Percentiles rank a stretch among this genome's conserved stretches.
Conservation (phyloP, 805 yeast species). For the Yarrowia sp. region DNA sequence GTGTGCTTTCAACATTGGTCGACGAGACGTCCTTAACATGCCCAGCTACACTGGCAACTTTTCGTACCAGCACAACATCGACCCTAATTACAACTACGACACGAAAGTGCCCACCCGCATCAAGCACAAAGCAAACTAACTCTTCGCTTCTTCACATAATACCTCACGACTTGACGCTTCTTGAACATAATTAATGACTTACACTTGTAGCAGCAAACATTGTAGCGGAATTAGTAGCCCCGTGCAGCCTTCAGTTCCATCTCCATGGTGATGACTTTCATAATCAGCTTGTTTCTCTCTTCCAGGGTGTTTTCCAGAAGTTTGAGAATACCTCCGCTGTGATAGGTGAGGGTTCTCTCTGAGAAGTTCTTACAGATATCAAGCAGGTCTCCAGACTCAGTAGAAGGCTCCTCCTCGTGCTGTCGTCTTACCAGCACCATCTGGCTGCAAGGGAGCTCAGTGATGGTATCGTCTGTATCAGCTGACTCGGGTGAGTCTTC, state of each 20-base stretch:
- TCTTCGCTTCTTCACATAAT: background rate
- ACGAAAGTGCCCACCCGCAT: background rate
- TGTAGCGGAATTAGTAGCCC: no score
- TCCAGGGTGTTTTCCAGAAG: constrained; percentile 1
- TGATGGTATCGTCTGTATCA: constrained; percentile 1
- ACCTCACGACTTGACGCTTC: constrained; percentile 1
- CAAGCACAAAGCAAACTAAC: no score
- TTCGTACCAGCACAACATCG: background rate
- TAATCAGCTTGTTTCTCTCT: constrained; percentile 4
- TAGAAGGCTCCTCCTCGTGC: background rate
- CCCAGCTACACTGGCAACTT: constrained; percentile 17
- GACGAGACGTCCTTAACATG: constrained; percentile 10
- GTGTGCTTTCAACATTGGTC: constrained; percentile 15
- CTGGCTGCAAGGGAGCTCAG: background rate
- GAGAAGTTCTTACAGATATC: background rate
- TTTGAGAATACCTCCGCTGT: background rate
- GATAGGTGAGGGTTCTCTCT: background rate
- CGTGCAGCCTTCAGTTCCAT: background rate
- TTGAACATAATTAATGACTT: background rate
- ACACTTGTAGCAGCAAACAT: background rate
- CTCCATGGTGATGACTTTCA: background rate
- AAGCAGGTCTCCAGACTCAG: background rate
- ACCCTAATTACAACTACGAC: constrained; percentile 5
- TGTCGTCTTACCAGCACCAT: background rate
- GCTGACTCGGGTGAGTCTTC: background rate